Evolutionary conservation across 345 rosid genomes (phyloP), one percentile per base, ranked within the genome.

Genomic region (Fremontodendron californicum): DNA sequence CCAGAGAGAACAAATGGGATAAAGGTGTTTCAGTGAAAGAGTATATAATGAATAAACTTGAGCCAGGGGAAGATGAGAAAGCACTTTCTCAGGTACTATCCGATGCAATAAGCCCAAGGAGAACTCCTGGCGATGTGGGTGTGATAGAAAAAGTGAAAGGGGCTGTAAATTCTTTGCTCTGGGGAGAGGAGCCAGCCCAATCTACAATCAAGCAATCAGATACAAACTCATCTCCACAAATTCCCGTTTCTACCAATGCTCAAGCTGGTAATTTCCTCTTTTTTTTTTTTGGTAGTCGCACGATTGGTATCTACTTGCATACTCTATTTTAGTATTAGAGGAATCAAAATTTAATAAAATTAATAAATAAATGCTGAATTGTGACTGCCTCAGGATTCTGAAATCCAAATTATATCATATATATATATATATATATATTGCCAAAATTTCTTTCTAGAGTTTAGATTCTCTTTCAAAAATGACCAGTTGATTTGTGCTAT

Each of bases 11-110:
- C 76, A 82, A 82, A 29, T 88, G 89, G 91, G 89, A 88, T 71
- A 86, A 92, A 85, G 94, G 96, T 18, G 94, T 91, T 33, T 94
- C 98, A 0, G 92, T 92, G 83, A 91, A 89, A 81, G 93, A 89
- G 77, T 92, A 86, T 73, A 78, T 91, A 83, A 76, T 78, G 77
- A 78, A 92, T 51, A 92, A 87, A 84, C 64, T 92, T 48, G 89
- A 86, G 78, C 98, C 96, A 7, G 91, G 96, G 0, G 93, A 92
- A 77, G 96, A 94, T 21, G 94, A 92, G 75, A 92, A 49, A 82
- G 96, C 87, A 31, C 90, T 90, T 73, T 92, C 94, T 78, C 81
- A 80, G 72, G 90, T 80, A 54, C 90, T 91, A 78, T 71, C 92
- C 3, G 75, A 91, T 27, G 91, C 85, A 74, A 87, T 89, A 11